Base-by-base conservation (phyloP, 768 basidiomycete genomes). In the Pleurotus tuoliensis region DNA sequence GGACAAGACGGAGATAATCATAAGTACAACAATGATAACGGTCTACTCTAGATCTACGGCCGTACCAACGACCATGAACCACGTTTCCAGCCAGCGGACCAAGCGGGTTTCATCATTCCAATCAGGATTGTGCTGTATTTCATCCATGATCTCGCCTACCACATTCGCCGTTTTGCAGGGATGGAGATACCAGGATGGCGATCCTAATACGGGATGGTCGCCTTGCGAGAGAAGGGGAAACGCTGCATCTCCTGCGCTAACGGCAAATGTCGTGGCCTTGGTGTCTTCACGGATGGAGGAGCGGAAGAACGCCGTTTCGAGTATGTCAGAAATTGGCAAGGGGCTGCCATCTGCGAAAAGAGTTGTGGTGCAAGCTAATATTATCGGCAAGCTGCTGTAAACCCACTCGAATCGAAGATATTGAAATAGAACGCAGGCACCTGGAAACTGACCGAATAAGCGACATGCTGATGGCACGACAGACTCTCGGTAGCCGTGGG, bases 361-460 rank as follows among this genome's bases (percentile, higher is more conserved):
- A 62, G 62, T 47, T 45, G 58, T 50, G 27, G 59, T 52, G 58
- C 47, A 55, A 25, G 44, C 12, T 34, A 34, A 34, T 34, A 34
- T 34, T 45, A 51, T 13, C 55, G 46, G 18, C 46, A 53, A 50
- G 50, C 45, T 13, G 57, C 43, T 25, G 27, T 43, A 44, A 16
- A 46, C 92, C 67, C 65, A 94, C 93, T 81, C 45, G 78, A 67
- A 62, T 83, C 77, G 59, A 87, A 79, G 12, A 88, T 70, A 3
- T 82, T 80, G 69, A 95, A 93, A 71, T 93, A 94, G 64, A 96
- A 88, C 1, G 84, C 80, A 5, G 94, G 94, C 1, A 92, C 90
- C 63, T 80, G 82, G 66, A 88, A 96, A 0, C 89, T 87, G 8
- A 86, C 72, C 24, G 92, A 94, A 66, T 83, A 88, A 30, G 86